Evolutionary conservation across 23 red algal species (phyloP), one percentile per base, ranked within the genome.

Genomic region (Agarophyton chilense): DNA sequence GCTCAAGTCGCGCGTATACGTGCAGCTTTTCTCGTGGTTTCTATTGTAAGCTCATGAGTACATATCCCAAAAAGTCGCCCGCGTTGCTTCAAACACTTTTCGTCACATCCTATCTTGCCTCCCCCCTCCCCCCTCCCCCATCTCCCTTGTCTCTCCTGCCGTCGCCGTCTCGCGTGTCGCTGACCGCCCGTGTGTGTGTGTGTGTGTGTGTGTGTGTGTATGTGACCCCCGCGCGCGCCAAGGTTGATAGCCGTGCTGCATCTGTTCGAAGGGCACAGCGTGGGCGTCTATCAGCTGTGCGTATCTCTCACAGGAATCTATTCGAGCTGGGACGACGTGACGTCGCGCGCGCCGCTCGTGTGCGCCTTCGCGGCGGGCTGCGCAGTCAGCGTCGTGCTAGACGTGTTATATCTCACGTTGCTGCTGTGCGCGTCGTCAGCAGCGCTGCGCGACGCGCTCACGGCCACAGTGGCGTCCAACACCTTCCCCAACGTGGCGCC

Each of bases 1-100:
- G 42, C 64, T 86, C 64, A 66, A 71, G 60, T 86, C 82, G 11
- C 82, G 82, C 19, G 13, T 72, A 40, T 86, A 86, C 82, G 82
- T 86, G 57, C 82, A 86, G 82, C 61, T 86, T 0, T 86, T 86
- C 61, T 63, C 82, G 28, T 86, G 82, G 82, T 66, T 86, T 64
- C 64, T 63, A 19, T 67, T 86, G 82, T 86, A 86, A 63, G 82
- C 65, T n/a, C n/a, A n/a, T n/a, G n/a, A n/a, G n/a, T n/a, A n/a
- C n/a, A n/a, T n/a, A n/a, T n/a, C n/a, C n/a, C n/a, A n/a, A n/a
- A n/a, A n/a, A n/a, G n/a, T n/a, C n/a, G n/a, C n/a, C n/a, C n/a
- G n/a, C 74, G 33, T 40, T n/a, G 36, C 7, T 18, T 4, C 39
- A 10, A 38, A 38, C 32, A 74, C 43, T 49, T 46, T 46, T 39